Evolutionary conservation across 2,329 filamentous ascomycete genomes (phyloP), one percentile per base, ranked within the genome.

Genomic region (Pseudopithomyces maydicus): DNA sequence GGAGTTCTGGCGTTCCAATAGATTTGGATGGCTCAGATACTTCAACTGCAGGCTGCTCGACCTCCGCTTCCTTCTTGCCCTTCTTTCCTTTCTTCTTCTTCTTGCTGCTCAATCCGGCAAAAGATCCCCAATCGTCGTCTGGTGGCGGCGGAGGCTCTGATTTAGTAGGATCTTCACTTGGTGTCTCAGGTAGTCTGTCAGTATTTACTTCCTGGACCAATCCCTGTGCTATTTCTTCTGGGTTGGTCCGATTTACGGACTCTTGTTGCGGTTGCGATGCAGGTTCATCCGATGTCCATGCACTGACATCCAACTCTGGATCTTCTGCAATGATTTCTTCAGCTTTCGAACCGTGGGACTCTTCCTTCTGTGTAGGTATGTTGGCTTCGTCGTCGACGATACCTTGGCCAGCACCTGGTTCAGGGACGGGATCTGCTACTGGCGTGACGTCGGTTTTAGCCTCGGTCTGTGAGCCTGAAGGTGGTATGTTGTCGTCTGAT

Each of bases 401-500:
- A 14, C 58, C 58, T 36, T 64, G 52, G 17, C 55, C 52, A 39
- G 52, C n/a, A n/a, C n/a, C 20, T 52, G 61, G 48, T 58, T 63
- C 66, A 42, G 58, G 44, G 54, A 58, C 62, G 56, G 70, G 57
- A 52, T 44, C 59, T 26, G 68, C 63, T 44, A 57, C 61, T 55
- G 49, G 33, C 48, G 52, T 39, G 47, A 63, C 63, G 55, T 66
- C 61, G 54, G 55, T 57, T 26, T 61, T 60, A 39, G 61, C 41
- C 44, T 68, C 64, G 26, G 51, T 58, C 48, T 58, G 63, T 56
- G 59, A 58, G 59, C 57, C 54, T 41, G 62, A 55, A 61, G 66
- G 47, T 52, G 61, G 55, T 23, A 55, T 36, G 41, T 57, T 56
- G 14, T 63, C 64, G 33, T 65, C 63, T 44, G 61, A 45, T 23